Evolutionary conservation across 164 flowering plant genomes (phyloP).

Genomic region (Magnolia sinica): DNA sequence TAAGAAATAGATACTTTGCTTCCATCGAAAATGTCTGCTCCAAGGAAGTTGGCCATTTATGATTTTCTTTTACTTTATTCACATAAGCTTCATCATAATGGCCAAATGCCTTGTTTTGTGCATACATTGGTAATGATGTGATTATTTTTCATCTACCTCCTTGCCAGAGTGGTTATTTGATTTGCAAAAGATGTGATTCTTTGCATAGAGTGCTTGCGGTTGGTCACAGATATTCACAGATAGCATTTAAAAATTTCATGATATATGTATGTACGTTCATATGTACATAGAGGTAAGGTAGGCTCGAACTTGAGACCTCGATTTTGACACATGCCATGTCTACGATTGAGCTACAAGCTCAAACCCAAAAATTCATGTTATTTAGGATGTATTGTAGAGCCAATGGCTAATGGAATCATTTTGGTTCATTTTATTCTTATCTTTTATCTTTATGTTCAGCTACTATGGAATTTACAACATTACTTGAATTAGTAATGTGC

Average conservation of each 20-base stretch:
- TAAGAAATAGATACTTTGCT: not conserved
- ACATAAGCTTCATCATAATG: not conserved
- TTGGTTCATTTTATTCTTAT: not conserved
- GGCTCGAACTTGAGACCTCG: no score
- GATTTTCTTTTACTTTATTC: not conserved
- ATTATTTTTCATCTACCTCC: not conserved
- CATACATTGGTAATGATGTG: not conserved
- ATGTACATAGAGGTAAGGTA: no score
- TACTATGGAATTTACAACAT: not conserved
- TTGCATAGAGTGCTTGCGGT: not conserved
- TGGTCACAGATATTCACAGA: not conserved
- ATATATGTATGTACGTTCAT: no score
- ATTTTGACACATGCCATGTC: no score
- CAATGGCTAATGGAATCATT: conserved; percentile 1
- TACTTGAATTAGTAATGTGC: conserved; percentile 5
- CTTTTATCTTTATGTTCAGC: not conserved
- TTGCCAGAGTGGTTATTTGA: not conserved
- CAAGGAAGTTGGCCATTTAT: not conserved
- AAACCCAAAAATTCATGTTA: not conserved
- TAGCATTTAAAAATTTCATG: not conserved
- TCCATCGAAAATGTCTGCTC: not conserved
- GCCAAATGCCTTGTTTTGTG: not conserved
- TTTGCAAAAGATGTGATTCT: not conserved
- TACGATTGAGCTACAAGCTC: no score
- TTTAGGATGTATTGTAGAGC: conserved; percentile 8